These are phyloP conservation scores for Cryoendolithus antarcticus DNA, from an alignment of 2,329 filamentous ascomycete species.

Conservation along the genomic window DNA sequence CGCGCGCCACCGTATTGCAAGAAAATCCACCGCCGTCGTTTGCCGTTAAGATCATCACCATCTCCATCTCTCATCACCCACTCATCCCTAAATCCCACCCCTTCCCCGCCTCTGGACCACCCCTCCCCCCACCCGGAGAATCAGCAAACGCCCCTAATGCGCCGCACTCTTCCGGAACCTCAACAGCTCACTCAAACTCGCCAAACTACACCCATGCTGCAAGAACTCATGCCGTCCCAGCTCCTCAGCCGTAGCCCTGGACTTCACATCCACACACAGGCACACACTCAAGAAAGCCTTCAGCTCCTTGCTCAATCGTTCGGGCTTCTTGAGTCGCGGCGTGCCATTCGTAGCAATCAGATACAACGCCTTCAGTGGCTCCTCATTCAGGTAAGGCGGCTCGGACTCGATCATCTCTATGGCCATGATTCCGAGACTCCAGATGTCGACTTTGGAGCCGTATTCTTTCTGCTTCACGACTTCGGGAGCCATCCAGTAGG, in stretches of 20 bases:
- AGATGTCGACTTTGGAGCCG: constrained; percentile 95
- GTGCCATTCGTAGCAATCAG: constrained; percentile 97
- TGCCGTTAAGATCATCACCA: no score
- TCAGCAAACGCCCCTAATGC: no score
- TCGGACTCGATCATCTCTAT: constrained; percentile 99
- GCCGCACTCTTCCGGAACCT: constrained; percentile 64
- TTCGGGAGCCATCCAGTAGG: constrained; percentile 99
- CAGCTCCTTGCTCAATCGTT: constrained; percentile 94
- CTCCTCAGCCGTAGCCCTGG: constrained; percentile 81
- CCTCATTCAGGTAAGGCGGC: constrained; percentile 94
- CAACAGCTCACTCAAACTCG: constrained; percentile 73
- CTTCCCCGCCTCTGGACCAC: no score
- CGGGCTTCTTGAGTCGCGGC: constrained; percentile 91
- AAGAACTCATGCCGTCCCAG: constrained; percentile 87
- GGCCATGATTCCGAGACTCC: constrained; percentile 98
- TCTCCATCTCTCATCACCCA: no score
- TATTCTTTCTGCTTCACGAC: constrained; percentile 99
- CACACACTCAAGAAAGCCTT: constrained; percentile 96
- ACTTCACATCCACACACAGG: constrained; percentile 92
- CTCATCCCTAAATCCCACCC: no score
- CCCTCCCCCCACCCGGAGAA: no score
- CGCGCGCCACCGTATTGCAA: no score
- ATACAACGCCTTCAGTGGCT: constrained; percentile 92
- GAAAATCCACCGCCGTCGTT: no score
- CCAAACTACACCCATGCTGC: constrained; percentile 74